Percentiles rank a stretch among this genome's conserved stretches.
Conservation (phyloP, 345 rosid genomes). For the Melastoma malabathricum region DNA sequence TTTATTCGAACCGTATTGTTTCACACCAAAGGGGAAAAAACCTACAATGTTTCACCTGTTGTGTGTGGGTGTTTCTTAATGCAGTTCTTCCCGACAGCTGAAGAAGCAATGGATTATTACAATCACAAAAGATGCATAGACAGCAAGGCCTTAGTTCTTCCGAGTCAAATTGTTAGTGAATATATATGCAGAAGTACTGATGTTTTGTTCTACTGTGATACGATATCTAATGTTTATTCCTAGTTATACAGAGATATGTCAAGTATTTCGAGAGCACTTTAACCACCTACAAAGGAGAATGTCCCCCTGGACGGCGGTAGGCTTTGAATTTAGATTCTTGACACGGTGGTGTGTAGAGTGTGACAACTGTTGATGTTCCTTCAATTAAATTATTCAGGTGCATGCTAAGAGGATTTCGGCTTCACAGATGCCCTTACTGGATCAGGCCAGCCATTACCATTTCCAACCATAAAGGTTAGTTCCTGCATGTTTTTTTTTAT, state of each 20-base stretch:
- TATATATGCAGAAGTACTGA: neutral
- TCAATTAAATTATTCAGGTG: constrained; percentile 36
- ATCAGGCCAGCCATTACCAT: constrained; percentile 73
- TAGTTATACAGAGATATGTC: constrained; percentile 53
- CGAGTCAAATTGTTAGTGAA: constrained; percentile 84
- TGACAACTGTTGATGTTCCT: neutral
- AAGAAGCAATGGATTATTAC: constrained; percentile 70
- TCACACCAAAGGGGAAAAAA: too few species aligned
- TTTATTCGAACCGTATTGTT: constrained; percentile 2
- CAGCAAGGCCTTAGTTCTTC: constrained; percentile 85
- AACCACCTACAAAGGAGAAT: constrained; percentile 45
- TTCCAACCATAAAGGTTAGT: constrained; percentile 66
- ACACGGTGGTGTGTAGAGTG: too few species aligned
- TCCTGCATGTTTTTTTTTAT: neutral
- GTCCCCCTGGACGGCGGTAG: constrained; percentile 69
- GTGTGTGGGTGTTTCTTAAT: constrained; percentile 10
- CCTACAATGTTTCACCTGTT: constrained; percentile 3
- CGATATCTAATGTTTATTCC: constrained; percentile 9
- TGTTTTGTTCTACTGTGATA: constrained; percentile 3
- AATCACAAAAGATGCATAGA: constrained; percentile 89
- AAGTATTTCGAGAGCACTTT: constrained; percentile 54
- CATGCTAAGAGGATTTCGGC: constrained; percentile 86
- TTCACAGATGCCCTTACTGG: constrained; percentile 91
- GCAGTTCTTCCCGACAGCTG: constrained; percentile 88
- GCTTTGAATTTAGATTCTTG: neutral